Conservation (phyloP, 352 stramenopile species). For the Thalassiosira mediterranea region DNA sequence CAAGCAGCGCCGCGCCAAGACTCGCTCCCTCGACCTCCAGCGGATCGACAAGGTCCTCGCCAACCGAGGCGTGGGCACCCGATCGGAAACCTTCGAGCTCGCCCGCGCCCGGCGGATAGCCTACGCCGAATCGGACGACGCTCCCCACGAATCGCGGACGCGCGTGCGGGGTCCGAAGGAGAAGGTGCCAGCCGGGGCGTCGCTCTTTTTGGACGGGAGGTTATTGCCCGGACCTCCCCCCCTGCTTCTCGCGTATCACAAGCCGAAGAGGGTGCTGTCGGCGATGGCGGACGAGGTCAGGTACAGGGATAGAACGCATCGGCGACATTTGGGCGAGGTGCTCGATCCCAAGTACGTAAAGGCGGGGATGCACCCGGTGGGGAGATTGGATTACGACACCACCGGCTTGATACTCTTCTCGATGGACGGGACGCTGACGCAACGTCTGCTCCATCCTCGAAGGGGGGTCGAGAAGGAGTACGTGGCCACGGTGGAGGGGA, state of each 20-base stretch:
- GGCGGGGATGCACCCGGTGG: conserved; percentile 82
- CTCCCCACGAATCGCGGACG: conserved; percentile 36
- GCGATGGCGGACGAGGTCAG: conserved; percentile 76
- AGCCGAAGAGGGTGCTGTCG: conserved; percentile 82
- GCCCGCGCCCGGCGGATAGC: conserved; percentile 71
- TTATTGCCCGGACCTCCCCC: conserved; percentile 61
- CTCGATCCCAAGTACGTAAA: conserved; percentile 47
- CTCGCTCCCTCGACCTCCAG: conserved; percentile 44
- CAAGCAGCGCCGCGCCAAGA: conserved; percentile 26
- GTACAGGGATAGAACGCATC: conserved; percentile 39
- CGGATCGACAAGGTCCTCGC: conserved; percentile 82
- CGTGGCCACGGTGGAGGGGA: conserved; percentile 67
- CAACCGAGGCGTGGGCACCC: conserved; percentile 73
- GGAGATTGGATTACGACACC: conserved; percentile 86
- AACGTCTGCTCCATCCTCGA: conserved; percentile 83
- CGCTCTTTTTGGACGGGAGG: conserved; percentile 73
- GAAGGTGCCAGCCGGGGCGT: conserved; percentile 63
- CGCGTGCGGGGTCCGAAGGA: conserved; percentile 62
- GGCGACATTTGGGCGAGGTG: conserved; percentile 58
- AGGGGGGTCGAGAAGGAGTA: conserved; percentile 83
- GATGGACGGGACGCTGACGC: conserved; percentile 82
- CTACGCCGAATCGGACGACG: conserved; percentile 26
- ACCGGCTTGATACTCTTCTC: conserved; percentile 86
- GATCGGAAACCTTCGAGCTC: conserved; percentile 77
- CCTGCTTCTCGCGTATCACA: conserved; percentile 77